phyloP scores from a whole-genome alignment of 768 basidiomycete genomes.

The Gloeophyllum trabeum region DNA sequence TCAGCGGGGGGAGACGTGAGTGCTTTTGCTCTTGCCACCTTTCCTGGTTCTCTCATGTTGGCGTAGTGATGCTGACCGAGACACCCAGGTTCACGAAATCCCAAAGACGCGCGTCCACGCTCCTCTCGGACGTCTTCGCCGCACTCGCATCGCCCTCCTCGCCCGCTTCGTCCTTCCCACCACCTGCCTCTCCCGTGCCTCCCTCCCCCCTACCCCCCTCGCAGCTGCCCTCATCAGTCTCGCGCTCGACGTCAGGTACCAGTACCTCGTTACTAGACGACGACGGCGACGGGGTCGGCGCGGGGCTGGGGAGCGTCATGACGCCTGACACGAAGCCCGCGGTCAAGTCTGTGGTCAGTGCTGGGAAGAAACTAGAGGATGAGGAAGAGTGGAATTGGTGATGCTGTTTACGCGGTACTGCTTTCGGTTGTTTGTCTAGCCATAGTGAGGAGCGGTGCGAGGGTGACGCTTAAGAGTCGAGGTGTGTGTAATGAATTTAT shows the following conservation, averaged over 20 bases:
- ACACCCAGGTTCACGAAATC: slow-evolving; percentile 45
- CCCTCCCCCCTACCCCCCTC: too few relatives aligned
- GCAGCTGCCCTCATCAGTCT: too few relatives aligned
- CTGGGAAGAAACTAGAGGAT: slow-evolving; percentile 18
- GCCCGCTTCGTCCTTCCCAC: slow-evolving; percentile 17
- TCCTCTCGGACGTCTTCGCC: slow-evolving; percentile 51
- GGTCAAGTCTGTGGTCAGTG: not conserved
- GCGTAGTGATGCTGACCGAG: slow-evolving; percentile 5
- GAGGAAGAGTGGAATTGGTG: slow-evolving; percentile 62
- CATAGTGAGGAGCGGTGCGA: too few relatives aligned
- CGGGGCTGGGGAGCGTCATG: slow-evolving; percentile 19
- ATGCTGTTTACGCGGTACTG: too few relatives aligned
- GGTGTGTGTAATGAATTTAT: too few relatives aligned
- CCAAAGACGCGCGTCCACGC: slow-evolving; percentile 57
- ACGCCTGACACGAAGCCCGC: slow-evolving; percentile 15
- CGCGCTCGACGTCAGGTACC: too few relatives aligned
- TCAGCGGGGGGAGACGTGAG: slow-evolving; percentile 42
- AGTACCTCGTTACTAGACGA: slow-evolving; percentile 24
- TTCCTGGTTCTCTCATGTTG: not conserved
- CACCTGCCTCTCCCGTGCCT: too few relatives aligned
- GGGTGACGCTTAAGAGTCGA: too few relatives aligned
- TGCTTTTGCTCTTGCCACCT: slow-evolving; percentile 8
- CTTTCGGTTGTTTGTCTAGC: too few relatives aligned
- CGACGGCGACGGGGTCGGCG: slow-evolving; percentile 22
- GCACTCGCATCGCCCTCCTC: slow-evolving; percentile 29